These are phyloP conservation scores for Maudiozyma saulgeensis DNA, from an alignment of 805 yeast genomes.

Conservation along the genomic window DNA sequence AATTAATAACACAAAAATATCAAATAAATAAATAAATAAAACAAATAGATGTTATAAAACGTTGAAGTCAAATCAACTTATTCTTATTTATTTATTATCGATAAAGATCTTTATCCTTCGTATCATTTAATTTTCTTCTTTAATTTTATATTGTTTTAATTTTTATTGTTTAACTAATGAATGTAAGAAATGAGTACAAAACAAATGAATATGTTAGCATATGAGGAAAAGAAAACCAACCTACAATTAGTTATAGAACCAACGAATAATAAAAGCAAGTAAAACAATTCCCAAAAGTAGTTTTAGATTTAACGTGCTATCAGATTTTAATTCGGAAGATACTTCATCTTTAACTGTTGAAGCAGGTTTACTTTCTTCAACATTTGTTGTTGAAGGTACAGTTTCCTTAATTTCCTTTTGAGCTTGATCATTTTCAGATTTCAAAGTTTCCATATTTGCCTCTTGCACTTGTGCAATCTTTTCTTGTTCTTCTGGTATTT, in stretches of 20 bases:
- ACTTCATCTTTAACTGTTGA: not conserved
- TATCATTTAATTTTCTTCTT: no score
- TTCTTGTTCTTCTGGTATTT: slow-evolving; percentile 1
- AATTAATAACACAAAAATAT: no score
- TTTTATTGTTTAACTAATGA: no score
- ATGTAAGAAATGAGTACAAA: not conserved
- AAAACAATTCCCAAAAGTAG: slow-evolving; percentile 44
- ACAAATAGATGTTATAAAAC: no score
- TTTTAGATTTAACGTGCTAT: slow-evolving; percentile 47
- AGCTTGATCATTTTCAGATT: slow-evolving; percentile 8
- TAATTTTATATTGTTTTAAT: no score
- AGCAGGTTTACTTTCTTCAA: not conserved
- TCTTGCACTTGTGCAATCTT: slow-evolving; percentile 3
- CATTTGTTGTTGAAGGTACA: not conserved
- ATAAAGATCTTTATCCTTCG: no score
- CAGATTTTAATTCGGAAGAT: slow-evolving; percentile 4
- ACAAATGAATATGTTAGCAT: not conserved
- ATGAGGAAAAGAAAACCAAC: not conserved
- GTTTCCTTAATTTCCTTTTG: slow-evolving; percentile 15
- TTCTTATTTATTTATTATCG: no score
- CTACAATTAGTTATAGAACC: slow-evolving; percentile 48
- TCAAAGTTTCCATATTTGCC: slow-evolving; percentile 4
- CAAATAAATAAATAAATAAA: no score
- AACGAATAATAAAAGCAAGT: slow-evolving; percentile 51
- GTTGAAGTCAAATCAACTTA: no score